Evolutionary conservation across 2,329 filamentous ascomycete species (phyloP).

Genomic region (Penicillium nordicum): DNA sequence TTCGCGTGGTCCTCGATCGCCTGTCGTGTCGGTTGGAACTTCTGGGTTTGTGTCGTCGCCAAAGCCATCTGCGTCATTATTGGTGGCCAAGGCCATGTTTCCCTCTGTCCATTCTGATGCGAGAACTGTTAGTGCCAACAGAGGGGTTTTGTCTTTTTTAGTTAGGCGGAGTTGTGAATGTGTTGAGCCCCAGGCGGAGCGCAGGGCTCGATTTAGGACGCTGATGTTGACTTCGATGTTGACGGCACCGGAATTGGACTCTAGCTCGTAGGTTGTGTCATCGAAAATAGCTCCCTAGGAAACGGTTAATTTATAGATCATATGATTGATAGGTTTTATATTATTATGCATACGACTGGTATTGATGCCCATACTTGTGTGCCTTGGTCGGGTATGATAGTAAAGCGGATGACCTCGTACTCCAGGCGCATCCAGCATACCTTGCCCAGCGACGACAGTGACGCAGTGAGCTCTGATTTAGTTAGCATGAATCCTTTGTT

Average conservation of each 20-base stretch:
- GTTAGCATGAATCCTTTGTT: constrained; percentile 3
- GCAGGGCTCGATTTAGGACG: constrained; percentile 84
- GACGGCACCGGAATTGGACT: constrained; percentile 89
- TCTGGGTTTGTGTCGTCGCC: constrained; percentile 46
- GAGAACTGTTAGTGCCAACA: constrained; percentile 86
- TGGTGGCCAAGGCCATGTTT: constrained; percentile 55
- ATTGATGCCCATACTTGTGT: constrained; percentile 94
- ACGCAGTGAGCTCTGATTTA: constrained; percentile 55
- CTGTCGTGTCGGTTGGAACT: constrained; percentile 11
- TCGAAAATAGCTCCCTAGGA: constrained; percentile 78
- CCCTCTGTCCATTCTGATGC: constrained; percentile 50
- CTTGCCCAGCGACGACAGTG: constrained; percentile 66
- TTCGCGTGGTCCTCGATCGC: constrained; percentile 59
- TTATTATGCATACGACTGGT: constrained; percentile 29
- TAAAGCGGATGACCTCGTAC: constrained; percentile 84
- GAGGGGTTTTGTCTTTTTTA: constrained; percentile 82
- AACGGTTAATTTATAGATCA: neutral
- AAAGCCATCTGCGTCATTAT: constrained; percentile 19
- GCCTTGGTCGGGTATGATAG: constrained; percentile 88
- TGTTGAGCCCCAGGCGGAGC: constrained; percentile 76
- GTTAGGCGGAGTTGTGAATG: constrained; percentile 84
- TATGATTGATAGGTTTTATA: no score
- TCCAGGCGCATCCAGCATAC: constrained; percentile 89
- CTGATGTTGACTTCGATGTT: constrained; percentile 93
- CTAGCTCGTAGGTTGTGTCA: constrained; percentile 67